Evolutionary conservation across 2,329 filamentous ascomycete genomes (phyloP).

Genomic region (Lomentospora prolificans): DNA sequence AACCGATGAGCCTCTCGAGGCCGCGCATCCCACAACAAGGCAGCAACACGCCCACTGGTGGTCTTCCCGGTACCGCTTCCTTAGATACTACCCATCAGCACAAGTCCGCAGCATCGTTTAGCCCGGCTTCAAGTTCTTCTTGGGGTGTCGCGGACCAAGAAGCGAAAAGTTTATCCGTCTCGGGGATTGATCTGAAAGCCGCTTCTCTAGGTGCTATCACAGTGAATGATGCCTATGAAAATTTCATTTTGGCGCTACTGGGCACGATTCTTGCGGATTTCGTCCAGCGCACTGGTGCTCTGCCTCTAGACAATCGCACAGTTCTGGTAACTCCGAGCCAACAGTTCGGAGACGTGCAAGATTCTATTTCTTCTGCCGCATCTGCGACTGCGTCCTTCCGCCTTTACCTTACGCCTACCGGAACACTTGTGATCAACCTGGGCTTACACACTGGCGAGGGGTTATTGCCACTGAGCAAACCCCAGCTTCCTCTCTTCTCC

Average conservation of each 20-base stretch:
- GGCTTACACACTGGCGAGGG: conserved; percentile 5
- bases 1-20: conserved; percentile 38
- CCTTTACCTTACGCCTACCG: conserved; percentile 45
- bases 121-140: conserved; percentile 32
- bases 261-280: conserved; percentile 40
- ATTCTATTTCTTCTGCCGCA: not conserved
- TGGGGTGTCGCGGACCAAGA: conserved; percentile 22
- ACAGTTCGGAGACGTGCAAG: not conserved
- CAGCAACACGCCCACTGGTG: conserved; percentile 30
- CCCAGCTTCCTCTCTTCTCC: conserved; percentile 6
- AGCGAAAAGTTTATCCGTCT: conserved; percentile 19
- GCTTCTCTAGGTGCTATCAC: conserved; percentile 18
- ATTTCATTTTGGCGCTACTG: conserved; percentile 42
- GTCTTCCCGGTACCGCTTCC: not conserved
- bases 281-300: conserved; percentile 35
- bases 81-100: not conserved
- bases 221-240: conserved; percentile 39
- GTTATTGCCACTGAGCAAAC: conserved; percentile 6
- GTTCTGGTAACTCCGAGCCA: conserved; percentile 29
- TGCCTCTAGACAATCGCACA: conserved; percentile 43
- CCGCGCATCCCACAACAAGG: conserved; percentile 29
- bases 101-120: conserved; percentile 15
- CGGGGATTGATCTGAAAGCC: conserved; percentile 26
- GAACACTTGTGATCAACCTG: conserved; percentile 35
- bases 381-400: conserved; percentile 39